phyloP scores from a whole-genome alignment of 1,284 basidiomycete species.

The Trametes polyzona region DNA sequence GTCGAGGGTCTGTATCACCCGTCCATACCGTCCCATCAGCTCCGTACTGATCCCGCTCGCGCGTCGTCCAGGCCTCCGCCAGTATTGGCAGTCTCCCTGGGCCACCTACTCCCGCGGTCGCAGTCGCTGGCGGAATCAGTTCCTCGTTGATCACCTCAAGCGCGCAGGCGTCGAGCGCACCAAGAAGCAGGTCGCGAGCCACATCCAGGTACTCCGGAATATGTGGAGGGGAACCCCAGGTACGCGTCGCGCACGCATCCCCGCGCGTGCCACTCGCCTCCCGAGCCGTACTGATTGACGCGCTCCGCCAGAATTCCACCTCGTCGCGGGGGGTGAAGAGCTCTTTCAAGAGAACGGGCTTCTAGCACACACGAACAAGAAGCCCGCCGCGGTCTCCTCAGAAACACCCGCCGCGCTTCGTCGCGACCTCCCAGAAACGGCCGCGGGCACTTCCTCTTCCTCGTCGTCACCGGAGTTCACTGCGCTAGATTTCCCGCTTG shows the following conservation, averaged over 20 bases:
- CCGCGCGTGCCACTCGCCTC: constrained; percentile 9
- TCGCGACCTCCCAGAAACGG: constrained; percentile 23
- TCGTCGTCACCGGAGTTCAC: constrained; percentile 27
- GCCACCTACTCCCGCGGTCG: constrained; percentile 77
- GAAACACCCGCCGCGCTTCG: constrained; percentile 16
- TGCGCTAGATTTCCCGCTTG: constrained; percentile 20
- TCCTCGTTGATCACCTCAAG: constrained; percentile 76
- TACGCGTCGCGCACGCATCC: constrained; percentile 34
- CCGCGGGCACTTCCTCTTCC: constrained; percentile 29
- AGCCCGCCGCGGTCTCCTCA: constrained; percentile 19
- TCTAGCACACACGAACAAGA: constrained; percentile 36
- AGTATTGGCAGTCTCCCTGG: constrained; percentile 80
- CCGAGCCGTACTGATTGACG: constrained; percentile 37
- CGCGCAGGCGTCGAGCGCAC: constrained; percentile 67
- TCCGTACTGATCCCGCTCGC: constrained; percentile 13
- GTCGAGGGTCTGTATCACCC: constrained; percentile 58
- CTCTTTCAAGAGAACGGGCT: constrained; percentile 57
- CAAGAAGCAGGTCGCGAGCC: constrained; percentile 84
- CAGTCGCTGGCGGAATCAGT: constrained; percentile 81
- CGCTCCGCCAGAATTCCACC: constrained; percentile 55
- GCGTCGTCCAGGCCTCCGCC: constrained; percentile 56
- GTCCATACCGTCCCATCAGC: constrained; percentile 1
- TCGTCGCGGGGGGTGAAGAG: constrained; percentile 77
- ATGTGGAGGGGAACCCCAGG: constrained; percentile 85
- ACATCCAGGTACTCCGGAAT: constrained; percentile 80